Base-by-base conservation (phyloP, 208 protist genomes). In the Leishmania martiniquensis region DNA sequence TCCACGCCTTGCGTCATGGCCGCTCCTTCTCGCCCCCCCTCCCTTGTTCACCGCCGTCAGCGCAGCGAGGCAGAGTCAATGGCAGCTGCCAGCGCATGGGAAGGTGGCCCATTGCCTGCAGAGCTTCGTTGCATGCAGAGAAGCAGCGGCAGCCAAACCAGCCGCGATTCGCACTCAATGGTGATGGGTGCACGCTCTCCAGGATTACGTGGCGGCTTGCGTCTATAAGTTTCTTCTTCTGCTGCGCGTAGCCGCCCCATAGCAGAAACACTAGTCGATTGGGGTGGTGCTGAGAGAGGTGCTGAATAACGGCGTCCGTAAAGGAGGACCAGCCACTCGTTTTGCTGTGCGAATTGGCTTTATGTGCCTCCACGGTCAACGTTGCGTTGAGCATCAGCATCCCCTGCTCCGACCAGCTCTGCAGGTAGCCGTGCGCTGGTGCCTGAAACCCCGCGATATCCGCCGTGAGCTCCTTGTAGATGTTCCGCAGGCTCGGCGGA, bases 331-430 rank as follows among this genome's bases (percentile, higher is more conserved):
- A 99, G 34, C 98, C 98, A 62, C 78, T 83, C 44, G 93, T 91
- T 29, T 89, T 84, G 71, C 84, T 76, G 89, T 99, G 99, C 20
- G 92, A 97, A 76, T 99, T 99, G 25, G 99, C 88, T 59, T 97
- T 85, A 70, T 92, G 80, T 10, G 85, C 90, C 76, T 95, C 89
- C 0, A 99, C 98, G 2, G 98, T 99, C 34, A 99, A 87, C 0
- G 92, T 93, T 1, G 98, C 95, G 81, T 99, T 99, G 5, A 99
- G 85, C 81, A 99, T 88, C 52, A 99, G 87, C 44, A 99, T 96
- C 32, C 99, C 99, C 85, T 99, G 98, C 67, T 93, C 84, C 2
- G 98, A 97, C 98, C 99, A 99, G 75, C 82, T 78, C 60, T 97
- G 89, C 10, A 99, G 89, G 74, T 97, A 97, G 15, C 99, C 98